Base-by-base conservation (phyloP, 2,329 filamentous ascomycete species). In the Helicocarpus griseus region DNA sequence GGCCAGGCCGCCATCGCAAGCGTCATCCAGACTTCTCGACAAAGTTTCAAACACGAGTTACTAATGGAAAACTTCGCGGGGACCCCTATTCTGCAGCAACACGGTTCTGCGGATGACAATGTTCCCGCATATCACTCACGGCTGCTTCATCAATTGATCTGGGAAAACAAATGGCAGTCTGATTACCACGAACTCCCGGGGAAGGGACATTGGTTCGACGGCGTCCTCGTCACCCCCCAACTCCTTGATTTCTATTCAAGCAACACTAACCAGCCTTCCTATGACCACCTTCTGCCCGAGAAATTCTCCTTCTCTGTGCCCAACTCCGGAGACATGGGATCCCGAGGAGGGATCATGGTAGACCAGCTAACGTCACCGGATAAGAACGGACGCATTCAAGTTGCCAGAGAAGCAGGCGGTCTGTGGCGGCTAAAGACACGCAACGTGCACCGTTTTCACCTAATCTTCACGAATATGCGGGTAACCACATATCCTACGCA, bases 51-150 rank as follows among this genome's bases (percentile, higher is more conserved):
- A 26, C 76, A 81, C 59, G 79, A 82, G 56, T 63, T 79, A 53
- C 66, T 82, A 11, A 63, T 76, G 50, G 62, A 69, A 2, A 82
- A 82, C 54, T 63, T 72, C 14, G 68, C 67, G 35, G 76, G 73
- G 7, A 76, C 80, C 24, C 75, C 76, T 1, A 69, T 81, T 2
- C 61, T 78, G 33, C 75, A 79, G 56, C 78, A 81, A 54, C 79
- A 82, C 61, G 78, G 79, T 4, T 68, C 70, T 26, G 58, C 65
- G 8, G 79, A 82, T 58, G 76, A 79, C 56, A 82, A 82, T 58
- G 79, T 82, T 2, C 79, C 79, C 0, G 66, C 71, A 5, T 81
- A 78, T 57, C 73, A 82, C 60, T 80, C 78, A 4, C 69, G 79
- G 7, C 63, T 79, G 8, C 74, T 82, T 63, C 70, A 72, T 41